A percentile compares a stretch with the other conserved stretches of the same genome.
Conservation (phyloP, 1,284 basidiomycete genomes). For the Puccinia triticina region DNA sequence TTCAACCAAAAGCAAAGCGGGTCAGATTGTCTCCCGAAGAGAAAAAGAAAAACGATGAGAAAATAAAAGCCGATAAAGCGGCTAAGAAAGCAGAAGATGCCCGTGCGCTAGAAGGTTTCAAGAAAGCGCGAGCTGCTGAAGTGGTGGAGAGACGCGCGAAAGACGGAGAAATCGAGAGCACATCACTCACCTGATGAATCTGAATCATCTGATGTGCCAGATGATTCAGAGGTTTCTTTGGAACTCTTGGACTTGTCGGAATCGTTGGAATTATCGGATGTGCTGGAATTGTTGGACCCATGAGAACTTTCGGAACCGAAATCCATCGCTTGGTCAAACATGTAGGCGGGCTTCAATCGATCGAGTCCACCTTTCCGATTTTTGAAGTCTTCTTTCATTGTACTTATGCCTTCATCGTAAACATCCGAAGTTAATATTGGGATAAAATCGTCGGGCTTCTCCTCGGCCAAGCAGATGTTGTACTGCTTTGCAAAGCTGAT, state of each 20-base stretch:
- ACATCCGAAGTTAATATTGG: background rate
- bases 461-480: background rate
- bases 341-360: background rate
- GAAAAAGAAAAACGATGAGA: background rate
- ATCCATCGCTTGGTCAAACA: background rate
- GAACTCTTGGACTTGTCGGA: background rate
- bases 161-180: background rate
- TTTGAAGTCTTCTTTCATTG: background rate
- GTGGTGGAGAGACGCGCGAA: background rate
- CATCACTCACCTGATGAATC: background rate
- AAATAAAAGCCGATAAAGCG: background rate
- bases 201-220: background rate
- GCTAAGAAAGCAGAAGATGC: background rate
- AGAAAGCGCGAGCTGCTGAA: background rate
- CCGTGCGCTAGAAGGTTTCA: background rate
- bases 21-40: background rate
- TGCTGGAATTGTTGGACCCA: background rate
- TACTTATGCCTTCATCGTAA: background rate
- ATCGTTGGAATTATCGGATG: background rate
- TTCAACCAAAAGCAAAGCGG: background rate
- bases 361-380: too few relatives aligned
- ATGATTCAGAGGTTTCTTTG: background rate
- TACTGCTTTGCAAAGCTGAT: constrained; percentile 2
- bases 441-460: background rate
- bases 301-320: background rate